phyloP scores from a whole-genome alignment of 1,284 basidiomycete genomes.

The Cutaneotrichosporon sp. region DNA sequence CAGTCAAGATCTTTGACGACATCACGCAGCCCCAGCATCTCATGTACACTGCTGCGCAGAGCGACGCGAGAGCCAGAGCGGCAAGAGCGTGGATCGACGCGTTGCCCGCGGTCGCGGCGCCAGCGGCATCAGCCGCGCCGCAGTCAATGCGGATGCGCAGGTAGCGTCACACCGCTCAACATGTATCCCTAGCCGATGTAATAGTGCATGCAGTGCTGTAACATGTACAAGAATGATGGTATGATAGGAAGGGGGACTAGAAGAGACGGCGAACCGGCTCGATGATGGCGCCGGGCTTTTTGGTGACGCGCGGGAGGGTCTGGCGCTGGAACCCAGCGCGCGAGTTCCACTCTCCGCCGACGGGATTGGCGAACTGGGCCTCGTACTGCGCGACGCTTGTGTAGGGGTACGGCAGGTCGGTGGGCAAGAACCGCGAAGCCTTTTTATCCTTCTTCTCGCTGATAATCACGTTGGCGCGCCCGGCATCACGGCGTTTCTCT shows the following conservation, averaged over 20 bases:
- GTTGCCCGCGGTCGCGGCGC: conserved; percentile 14
- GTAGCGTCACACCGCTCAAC: too few species aligned
- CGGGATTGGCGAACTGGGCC: conserved; percentile 67
- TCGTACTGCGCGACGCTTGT: conserved; percentile 87
- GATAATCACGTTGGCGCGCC: conserved; percentile 83
- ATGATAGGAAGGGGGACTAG: conserved; percentile 25
- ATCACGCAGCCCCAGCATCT: conserved; percentile 24
- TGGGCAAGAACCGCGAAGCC: conserved; percentile 76
- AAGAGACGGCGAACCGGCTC: conserved; percentile 63
- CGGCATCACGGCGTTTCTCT: conserved; percentile 70
- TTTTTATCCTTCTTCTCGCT: conserved; percentile 92
- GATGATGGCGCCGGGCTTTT: conserved; percentile 77
- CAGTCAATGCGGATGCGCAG: too few species aligned
- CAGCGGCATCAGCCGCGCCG: too few species aligned
- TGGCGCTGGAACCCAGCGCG: conserved; percentile 76
- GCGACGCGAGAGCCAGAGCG: conserved; percentile 4
- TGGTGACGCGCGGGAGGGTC: conserved; percentile 75
- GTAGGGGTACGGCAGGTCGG: conserved; percentile 89
- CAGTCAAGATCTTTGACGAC: conserved; percentile 30
- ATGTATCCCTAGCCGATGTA: too few species aligned
- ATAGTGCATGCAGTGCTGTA: too few species aligned
- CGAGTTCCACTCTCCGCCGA: conserved; percentile 93
- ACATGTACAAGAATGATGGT: too few species aligned
- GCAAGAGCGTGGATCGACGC: conserved; percentile 29
- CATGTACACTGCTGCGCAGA: conserved; percentile 34